Conservation (phyloP, 164 flowering plant genomes). For the Vitis riparia region DNA sequence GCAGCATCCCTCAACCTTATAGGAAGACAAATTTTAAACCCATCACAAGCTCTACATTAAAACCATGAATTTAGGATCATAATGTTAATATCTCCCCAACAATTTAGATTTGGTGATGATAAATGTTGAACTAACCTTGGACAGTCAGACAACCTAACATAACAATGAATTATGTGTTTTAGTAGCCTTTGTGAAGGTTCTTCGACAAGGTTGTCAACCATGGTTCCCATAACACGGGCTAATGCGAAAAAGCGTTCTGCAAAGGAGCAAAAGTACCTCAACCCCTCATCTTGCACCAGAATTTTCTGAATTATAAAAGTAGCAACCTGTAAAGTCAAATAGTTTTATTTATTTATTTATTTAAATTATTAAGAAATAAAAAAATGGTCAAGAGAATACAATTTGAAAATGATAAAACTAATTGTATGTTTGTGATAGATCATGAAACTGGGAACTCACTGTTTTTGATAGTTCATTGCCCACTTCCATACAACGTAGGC, state of each 20-base stretch:
- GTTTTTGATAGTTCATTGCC: slow-evolving; percentile 22
- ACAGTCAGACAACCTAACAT: slow-evolving; percentile 23
- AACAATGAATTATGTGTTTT: slow-evolving; percentile 27
- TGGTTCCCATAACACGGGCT: slow-evolving; percentile 12
- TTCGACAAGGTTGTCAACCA: slow-evolving; percentile 19
- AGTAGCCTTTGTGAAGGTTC: slow-evolving; percentile 22
- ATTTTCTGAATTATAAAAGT: slow-evolving; percentile 30
- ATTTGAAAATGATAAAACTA: neutral
- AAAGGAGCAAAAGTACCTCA: slow-evolving; percentile 25
- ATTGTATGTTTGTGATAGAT: neutral
- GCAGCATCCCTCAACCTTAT: slow-evolving; percentile 10
- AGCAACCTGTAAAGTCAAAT: slow-evolving; percentile 28
- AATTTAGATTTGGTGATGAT: neutral
- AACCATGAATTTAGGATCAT: no score
- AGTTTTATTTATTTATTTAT: no score
- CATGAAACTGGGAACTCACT: slow-evolving; percentile 15
- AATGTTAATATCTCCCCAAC: neutral
- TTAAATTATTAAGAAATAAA: neutral
- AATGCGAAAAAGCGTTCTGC: slow-evolving; percentile 32
- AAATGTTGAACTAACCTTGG: slow-evolving; percentile 22
- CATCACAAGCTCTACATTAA: slow-evolving; percentile 24
- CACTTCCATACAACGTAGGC: slow-evolving; percentile 25
- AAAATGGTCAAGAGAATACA: neutral
- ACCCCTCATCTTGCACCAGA: slow-evolving; percentile 21
- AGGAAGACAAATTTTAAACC: slow-evolving; percentile 16